Percentiles rank a stretch among this genome's conserved stretches.
Evolutionary conservation across 169 alveolate species (phyloP).

Genomic region (Babesia bovis): DNA sequence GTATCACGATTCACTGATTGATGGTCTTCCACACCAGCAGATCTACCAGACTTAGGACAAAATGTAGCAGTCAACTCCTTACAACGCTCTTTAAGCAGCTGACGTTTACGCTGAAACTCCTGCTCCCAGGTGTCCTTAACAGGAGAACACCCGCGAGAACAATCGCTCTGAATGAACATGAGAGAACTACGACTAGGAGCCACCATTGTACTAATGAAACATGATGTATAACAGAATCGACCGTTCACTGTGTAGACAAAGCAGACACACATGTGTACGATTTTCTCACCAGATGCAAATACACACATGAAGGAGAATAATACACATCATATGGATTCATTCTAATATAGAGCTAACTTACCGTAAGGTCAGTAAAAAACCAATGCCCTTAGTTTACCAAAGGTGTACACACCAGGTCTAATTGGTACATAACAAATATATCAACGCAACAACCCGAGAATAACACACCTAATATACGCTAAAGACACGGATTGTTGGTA

Average conservation of each 20-base stretch:
- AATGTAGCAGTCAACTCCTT: conserved; percentile 6
- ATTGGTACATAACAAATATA: not conserved
- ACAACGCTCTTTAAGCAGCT: conserved; percentile 15
- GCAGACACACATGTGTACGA: conserved; percentile 19
- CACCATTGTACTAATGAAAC: conserved; percentile 10
- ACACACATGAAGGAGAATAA: conserved; percentile 4
- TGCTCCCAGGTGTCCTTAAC: conserved; percentile 4
- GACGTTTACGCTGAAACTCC: conserved; percentile 7
- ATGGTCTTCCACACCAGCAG: not conserved
- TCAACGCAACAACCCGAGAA: not conserved
- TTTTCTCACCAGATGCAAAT: not conserved
- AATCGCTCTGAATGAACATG: conserved; percentile 34
- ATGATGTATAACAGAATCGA: not conserved
- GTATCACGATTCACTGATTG: not conserved
- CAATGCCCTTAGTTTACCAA: not conserved
- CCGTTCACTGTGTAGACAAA: not conserved
- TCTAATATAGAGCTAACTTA: too few relatives aligned
- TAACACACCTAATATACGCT: not conserved
- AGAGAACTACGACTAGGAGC: conserved; percentile 40
- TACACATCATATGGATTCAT: too few relatives aligned
- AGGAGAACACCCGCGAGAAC: not conserved
- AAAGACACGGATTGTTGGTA: too few relatives aligned
- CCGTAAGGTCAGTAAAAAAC: not conserved
- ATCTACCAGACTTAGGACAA: not conserved
- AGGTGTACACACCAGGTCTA: not conserved